Percentiles rank a stretch among this genome's conserved stretches.
These are phyloP conservation scores for Coemansia sp. DNA, from an alignment of 192 early-diverging fungal genomes.

Conservation along the genomic window DNA sequence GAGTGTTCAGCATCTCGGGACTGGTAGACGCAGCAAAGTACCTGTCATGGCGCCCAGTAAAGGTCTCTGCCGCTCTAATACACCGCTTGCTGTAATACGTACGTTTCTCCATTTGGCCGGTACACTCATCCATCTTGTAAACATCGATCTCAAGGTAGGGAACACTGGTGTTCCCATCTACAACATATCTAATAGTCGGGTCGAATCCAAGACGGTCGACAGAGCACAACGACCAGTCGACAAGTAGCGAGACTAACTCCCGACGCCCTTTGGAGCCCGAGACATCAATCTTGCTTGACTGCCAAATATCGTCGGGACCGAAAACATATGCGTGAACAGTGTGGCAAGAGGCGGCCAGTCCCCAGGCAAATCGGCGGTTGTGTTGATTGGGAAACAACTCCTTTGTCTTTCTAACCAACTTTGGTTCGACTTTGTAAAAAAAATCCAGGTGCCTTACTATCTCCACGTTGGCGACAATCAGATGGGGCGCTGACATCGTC, in stretches of 20 bases:
- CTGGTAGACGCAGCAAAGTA: neutral
- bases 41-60: neutral
- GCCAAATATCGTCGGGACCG: neutral
- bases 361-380: slow-evolving; percentile 19
- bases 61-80: neutral
- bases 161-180: neutral
- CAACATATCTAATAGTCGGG: neutral
- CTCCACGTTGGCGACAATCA: neutral
- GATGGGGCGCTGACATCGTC: no score
- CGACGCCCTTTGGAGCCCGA: neutral
- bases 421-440: neutral
- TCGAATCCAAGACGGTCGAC: slow-evolving; percentile 14
- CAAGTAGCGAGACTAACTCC: slow-evolving; percentile 2
- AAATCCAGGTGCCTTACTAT: neutral
- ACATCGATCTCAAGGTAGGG: neutral
- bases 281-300: neutral
- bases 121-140: neutral
- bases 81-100: slow-evolving; percentile 3
- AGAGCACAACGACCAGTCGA: slow-evolving; percentile 14
- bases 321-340: neutral
- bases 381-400: neutral
- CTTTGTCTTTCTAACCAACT: neutral
- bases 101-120: neutral
- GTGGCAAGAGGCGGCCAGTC: neutral
- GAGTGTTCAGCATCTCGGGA: no score